Conservation (phyloP, 768 basidiomycete genomes). For the Leccinum olivaceopallidum region DNA sequence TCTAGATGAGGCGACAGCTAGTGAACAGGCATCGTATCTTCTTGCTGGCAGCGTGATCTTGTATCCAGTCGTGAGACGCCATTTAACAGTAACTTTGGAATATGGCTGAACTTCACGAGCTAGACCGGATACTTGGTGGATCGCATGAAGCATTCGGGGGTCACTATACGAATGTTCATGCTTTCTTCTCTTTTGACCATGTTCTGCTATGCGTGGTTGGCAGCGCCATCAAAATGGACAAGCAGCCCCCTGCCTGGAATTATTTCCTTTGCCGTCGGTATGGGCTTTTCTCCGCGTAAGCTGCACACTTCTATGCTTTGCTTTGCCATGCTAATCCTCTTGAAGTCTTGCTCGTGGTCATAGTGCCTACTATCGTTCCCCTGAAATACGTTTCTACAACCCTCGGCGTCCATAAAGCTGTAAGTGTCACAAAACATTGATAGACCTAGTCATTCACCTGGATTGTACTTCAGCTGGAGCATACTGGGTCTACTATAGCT, state of each 20-base stretch:
- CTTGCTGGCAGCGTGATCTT: constrained; percentile 67
- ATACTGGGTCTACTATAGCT: constrained; percentile 70
- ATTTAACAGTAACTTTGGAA: not conserved
- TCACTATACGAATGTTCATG: constrained; percentile 58
- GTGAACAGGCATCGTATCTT: constrained; percentile 67
- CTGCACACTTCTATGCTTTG: not conserved
- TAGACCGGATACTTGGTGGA: constrained; percentile 72
- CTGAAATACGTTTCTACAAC: constrained; percentile 76
- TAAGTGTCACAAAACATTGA: constrained; percentile 35
- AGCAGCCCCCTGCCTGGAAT: constrained; percentile 61
- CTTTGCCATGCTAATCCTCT: constrained; percentile 5
- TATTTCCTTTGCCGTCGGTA: constrained; percentile 59
- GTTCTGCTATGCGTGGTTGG: constrained; percentile 66
- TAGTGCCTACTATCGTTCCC: constrained; percentile 72
- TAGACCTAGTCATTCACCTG: not conserved
- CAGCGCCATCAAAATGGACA: constrained; percentile 58
- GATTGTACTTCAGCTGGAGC: constrained; percentile 54
- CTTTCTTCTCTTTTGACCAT: constrained; percentile 61
- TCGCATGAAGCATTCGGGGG: constrained; percentile 51
- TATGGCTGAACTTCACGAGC: not conserved
- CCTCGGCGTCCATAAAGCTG: constrained; percentile 76
- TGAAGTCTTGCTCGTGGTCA: constrained; percentile 68
- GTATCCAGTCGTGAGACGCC: constrained; percentile 60
- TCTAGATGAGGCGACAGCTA: constrained; percentile 59
- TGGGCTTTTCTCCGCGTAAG: constrained; percentile 71